phyloP scores from a whole-genome alignment of 192 early-diverging fungal species.

The Coemansia sp. region DNA sequence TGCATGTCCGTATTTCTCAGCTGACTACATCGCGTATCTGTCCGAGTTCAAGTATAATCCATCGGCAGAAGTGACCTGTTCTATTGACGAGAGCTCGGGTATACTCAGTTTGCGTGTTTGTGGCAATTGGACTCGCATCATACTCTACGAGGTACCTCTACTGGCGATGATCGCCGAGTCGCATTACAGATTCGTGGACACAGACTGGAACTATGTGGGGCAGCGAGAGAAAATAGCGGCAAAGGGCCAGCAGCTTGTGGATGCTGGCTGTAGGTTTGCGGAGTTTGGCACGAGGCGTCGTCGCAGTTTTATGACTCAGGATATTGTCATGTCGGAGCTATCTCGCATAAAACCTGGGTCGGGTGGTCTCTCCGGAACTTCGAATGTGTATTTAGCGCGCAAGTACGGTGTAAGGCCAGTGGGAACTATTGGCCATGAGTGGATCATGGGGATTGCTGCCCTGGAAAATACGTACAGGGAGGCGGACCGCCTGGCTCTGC shows the following conservation, averaged over 20 bases:
- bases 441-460: constrained; percentile 76
- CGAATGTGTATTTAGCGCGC: constrained; percentile 72
- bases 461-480: constrained; percentile 60
- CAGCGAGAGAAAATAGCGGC: constrained; percentile 58
- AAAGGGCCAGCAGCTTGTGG: constrained; percentile 59
- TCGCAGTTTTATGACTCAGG: constrained; percentile 67
- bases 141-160: constrained; percentile 77
- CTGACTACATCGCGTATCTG: constrained; percentile 65
- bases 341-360: background rate
- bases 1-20: constrained; percentile 59
- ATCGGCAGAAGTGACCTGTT: constrained; percentile 10
- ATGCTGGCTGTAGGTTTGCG: constrained; percentile 68
- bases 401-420: constrained; percentile 51
- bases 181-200: constrained; percentile 69
- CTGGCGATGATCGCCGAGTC: constrained; percentile 71
- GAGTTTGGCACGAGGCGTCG: constrained; percentile 81
- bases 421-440: constrained; percentile 70
- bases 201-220: constrained; percentile 67
- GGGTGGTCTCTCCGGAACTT: constrained; percentile 62
- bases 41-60: constrained; percentile 60
- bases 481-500: constrained; percentile 64
- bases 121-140: constrained; percentile 71
- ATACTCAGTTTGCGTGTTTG: constrained; percentile 56
- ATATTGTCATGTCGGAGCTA: constrained; percentile 59
- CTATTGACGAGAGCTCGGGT: constrained; percentile 16